phyloP scores from a whole-genome alignment of 495 filamentous ascomycete genomes.

The Penicillium steckii region DNA sequence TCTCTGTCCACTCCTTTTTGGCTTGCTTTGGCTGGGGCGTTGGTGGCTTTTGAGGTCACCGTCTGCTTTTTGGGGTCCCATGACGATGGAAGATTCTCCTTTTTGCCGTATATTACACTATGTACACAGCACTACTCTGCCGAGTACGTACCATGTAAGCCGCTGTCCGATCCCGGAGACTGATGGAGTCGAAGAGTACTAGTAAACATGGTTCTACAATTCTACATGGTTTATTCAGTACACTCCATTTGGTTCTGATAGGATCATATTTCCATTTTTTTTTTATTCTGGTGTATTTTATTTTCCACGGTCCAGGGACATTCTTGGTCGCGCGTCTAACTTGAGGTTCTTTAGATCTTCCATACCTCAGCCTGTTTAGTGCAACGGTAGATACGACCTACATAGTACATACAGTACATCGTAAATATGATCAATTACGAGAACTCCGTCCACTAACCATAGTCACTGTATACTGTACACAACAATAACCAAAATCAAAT shows the following conservation, averaged over 20 bases:
- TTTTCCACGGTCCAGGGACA: neutral
- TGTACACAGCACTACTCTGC: too few species aligned
- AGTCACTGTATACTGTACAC: too few species aligned
- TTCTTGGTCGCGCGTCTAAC: conserved; percentile 15
- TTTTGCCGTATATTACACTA: neutral
- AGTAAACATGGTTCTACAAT: neutral
- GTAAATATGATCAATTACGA: too few species aligned
- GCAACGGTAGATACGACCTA: neutral
- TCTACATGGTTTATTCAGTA: neutral
- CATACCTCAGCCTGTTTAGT: conserved; percentile 22
- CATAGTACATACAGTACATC: neutral
- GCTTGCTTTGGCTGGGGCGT: too few species aligned
- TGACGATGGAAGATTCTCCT: conserved; percentile 11
- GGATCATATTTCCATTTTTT: neutral
- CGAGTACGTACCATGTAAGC: neutral
- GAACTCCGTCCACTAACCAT: too few species aligned
- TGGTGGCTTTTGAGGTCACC: conserved; percentile 14
- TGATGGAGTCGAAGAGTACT: too few species aligned
- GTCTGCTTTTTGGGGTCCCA: conserved; percentile 26
- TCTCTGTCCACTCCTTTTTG: neutral
- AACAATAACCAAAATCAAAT: neutral
- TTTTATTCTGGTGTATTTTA: neutral
- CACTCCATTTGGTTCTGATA: too few species aligned
- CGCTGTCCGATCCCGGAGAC: conserved; percentile 33
- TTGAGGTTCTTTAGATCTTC: conserved; percentile 24